Conservation (phyloP, 176 grass and related monocot species). For the Guadua angustifolia region DNA sequence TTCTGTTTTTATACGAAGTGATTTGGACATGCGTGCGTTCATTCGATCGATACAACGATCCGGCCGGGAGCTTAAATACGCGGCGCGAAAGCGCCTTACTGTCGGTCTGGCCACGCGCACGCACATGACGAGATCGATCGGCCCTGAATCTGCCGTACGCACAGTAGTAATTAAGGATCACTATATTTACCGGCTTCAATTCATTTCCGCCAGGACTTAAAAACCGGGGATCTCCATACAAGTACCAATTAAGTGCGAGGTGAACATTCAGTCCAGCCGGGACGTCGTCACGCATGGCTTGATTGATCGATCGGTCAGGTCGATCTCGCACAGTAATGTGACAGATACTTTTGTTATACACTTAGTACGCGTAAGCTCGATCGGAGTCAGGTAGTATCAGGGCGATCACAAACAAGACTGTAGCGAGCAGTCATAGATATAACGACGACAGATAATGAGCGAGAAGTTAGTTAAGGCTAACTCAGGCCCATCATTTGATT, state of each 20-base stretch:
- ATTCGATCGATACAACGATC: not conserved
- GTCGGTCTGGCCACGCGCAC: conserved; percentile 33
- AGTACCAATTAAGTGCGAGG: conserved; percentile 2
- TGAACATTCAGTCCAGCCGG: conserved; percentile 31
- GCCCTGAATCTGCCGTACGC: not conserved
- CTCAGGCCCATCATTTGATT: not conserved
- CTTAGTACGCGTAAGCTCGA: not conserved
- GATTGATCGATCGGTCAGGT: not conserved
- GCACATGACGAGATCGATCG: not conserved
- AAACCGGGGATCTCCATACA: conserved; percentile 7
- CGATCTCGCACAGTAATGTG: conserved; percentile 44
- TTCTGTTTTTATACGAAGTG: not conserved
- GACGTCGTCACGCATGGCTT: not conserved
- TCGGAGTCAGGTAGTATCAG: not conserved
- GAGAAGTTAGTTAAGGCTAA: not conserved
- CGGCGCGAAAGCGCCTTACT: conserved; percentile 9
- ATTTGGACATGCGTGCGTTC: not conserved
- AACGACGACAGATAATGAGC: not conserved
- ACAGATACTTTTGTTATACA: conserved; percentile 26
- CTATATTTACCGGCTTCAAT: not conserved
- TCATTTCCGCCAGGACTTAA: not conserved
- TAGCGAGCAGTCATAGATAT: conserved; percentile 20
- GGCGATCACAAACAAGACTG: conserved; percentile 15
- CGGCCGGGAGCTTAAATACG: not conserved
- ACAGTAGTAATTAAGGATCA: not conserved